Conservation (phyloP, 208 protist genomes). For the Acanthamoeba healyi region DNA sequence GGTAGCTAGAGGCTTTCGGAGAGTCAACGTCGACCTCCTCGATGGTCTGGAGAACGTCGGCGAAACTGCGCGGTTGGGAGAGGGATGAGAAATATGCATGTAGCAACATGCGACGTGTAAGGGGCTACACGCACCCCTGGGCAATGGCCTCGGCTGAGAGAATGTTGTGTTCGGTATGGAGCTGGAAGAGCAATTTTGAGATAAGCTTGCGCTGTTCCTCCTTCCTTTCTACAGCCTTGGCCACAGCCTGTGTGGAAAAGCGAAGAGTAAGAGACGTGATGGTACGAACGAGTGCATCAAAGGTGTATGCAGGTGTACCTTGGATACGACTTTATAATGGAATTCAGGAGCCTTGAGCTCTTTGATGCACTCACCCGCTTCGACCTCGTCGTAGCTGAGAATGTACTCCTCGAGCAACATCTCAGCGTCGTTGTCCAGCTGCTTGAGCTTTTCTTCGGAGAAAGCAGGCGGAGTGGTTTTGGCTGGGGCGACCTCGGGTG, state of each 20-base stretch:
- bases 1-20: neutral
- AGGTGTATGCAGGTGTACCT: constrained; percentile 20
- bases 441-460: neutral
- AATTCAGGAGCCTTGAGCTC: constrained; percentile 29
- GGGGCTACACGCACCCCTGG: neutral
- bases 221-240: constrained; percentile 33
- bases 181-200: constrained; percentile 32
- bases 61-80: neutral
- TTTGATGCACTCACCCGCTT: constrained; percentile 41
- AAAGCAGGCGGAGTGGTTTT: neutral
- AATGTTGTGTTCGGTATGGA: neutral
- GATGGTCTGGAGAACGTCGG: neutral
- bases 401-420: constrained; percentile 50
- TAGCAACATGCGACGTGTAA: too few relatives aligned
- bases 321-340: constrained; percentile 10
- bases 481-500: neutral
- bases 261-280: neutral
- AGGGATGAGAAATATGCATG: neutral
- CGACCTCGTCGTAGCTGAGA: neutral
- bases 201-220: constrained; percentile 42
- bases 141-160: constrained; percentile 3
- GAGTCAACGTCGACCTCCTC: constrained; percentile 49
- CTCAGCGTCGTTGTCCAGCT: neutral
- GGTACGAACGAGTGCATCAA: too few relatives aligned
- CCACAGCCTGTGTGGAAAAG: neutral